Conservation (phyloP, 2,329 filamentous ascomycete species). For the Penicillium sp. region DNA sequence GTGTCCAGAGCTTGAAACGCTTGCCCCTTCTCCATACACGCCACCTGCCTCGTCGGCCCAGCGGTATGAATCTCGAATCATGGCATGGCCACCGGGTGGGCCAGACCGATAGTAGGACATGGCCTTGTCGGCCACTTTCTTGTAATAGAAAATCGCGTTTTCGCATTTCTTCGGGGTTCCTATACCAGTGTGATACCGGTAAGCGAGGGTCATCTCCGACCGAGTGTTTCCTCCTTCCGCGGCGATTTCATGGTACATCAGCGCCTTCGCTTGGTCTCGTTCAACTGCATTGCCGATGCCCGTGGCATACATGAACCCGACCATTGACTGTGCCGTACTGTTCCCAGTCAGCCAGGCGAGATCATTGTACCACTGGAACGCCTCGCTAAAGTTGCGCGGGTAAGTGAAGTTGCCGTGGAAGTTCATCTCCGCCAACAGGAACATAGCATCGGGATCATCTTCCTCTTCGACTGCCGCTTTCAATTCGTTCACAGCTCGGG, state of each 20-base stretch:
- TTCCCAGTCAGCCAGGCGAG: constrained; percentile 76
- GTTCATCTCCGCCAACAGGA: constrained; percentile 85
- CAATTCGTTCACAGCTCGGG: constrained; percentile 54
- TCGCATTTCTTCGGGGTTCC: constrained; percentile 83
- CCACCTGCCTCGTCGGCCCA: constrained; percentile 88
- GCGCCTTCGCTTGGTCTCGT: constrained; percentile 80
- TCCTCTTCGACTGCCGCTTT: constrained; percentile 52
- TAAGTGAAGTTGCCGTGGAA: constrained; percentile 93
- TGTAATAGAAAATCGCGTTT: constrained; percentile 79
- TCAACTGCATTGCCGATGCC: constrained; percentile 76
- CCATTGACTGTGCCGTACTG: constrained; percentile 88
- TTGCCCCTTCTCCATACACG: constrained; percentile 92
- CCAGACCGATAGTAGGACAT: constrained; percentile 82
- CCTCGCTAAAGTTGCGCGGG: constrained; percentile 70
- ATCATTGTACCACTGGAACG: constrained; percentile 74
- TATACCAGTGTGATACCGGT: constrained; percentile 77
- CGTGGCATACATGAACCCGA: constrained; percentile 92
- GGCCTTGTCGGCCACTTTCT: constrained; percentile 86
- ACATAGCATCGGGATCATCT: constrained; percentile 70
- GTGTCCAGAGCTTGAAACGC: constrained; percentile 75
- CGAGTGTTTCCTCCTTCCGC: constrained; percentile 74
- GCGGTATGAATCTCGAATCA: constrained; percentile 71
- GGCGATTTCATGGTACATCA: constrained; percentile 92
- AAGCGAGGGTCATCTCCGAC: constrained; percentile 90
- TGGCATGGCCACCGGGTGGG: constrained; percentile 76